Conservation (phyloP, 2,329 filamentous ascomycete genomes). For the Plenodomus lindquistii region DNA sequence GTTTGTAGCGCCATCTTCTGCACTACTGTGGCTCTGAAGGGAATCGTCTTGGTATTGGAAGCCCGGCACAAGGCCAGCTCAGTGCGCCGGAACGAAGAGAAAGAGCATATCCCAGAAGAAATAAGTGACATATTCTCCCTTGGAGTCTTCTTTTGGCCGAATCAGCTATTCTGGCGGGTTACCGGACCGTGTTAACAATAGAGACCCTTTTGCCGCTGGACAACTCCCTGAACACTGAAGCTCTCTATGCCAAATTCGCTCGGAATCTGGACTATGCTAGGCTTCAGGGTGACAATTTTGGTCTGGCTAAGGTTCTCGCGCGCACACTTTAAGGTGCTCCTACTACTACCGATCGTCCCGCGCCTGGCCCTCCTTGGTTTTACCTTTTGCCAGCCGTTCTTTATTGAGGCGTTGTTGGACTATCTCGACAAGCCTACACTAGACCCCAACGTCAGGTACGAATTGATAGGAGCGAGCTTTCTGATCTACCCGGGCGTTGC, state of each 20-base stretch:
- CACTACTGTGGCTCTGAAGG: conserved; percentile 19
- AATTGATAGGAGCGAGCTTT: background rate
- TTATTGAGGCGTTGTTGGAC: conserved; percentile 25
- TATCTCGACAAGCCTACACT: conserved; percentile 14
- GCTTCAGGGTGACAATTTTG: conserved; percentile 14
- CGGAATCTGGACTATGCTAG: conserved; percentile 10
- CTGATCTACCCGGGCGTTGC: no score
- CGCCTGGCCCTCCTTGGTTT: conserved; percentile 30
- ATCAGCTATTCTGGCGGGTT: conserved; percentile 38
- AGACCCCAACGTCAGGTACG: conserved; percentile 6
- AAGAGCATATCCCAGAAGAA: conserved; percentile 38
- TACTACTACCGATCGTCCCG: conserved; percentile 28
- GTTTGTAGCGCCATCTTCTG: conserved; percentile 13
- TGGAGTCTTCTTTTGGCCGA: conserved; percentile 44
- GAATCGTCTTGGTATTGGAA: conserved; percentile 23
- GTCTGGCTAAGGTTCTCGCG: conserved; percentile 24
- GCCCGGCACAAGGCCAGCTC: conserved; percentile 27
- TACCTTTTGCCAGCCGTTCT: conserved; percentile 29
- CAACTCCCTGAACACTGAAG: conserved; percentile 12
- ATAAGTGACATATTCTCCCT: conserved; percentile 40
- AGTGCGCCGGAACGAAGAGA: conserved; percentile 21
- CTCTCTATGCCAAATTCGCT: conserved; percentile 18
- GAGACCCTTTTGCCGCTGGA: conserved; percentile 37
- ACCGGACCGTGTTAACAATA: conserved; percentile 28
- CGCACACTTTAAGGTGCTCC: conserved; percentile 23